Evolutionary conservation across 805 yeast species (phyloP), one percentile per base, ranked within the genome.

Genomic region (Maudiozyma bulderi): DNA sequence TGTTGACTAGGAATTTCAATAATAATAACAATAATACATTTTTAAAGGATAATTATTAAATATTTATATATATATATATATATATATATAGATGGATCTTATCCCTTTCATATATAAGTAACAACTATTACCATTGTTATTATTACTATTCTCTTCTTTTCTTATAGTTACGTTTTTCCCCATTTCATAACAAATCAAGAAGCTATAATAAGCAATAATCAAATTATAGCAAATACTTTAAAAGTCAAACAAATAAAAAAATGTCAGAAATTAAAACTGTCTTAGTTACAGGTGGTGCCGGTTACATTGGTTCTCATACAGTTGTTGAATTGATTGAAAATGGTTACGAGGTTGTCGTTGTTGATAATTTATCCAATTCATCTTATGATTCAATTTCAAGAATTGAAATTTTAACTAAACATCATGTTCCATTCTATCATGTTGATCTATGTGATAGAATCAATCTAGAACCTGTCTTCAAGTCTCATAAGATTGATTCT

Each of bases 231-330:
- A 35, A 35, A n/a, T 4, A 35, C 13, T 35, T n/a, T 13, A 35
- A 35, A 35, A 35, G 38, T n/a, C 26, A 20, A 34, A 34, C n/a
- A 34, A 34, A 34, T 11, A 39, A n/a, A 39, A 39, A 26, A 39
- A 39, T 39, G 42, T n/a, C 42, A 15, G 26, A 28, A 40, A 31
- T 33, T 26, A 65, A 62, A 46, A 71, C 71, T 61, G 78, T 82
- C 43, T 70, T 84, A 47, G 90, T 86, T 31, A 84, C 93, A 26
- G 95, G 95, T 43, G 95, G 95, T 44, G 86, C 91, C 30, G 93
- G 95, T 20, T 86, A 86, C 67, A 84, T 86, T 59, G 95, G 93
- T 29, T 82, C 91, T 8, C 93, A 86, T 62, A 82, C 91, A 1
- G 86, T 76, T 14, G 78, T 80, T 44, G 84, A 79, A 57, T 72